Base-by-base conservation (phyloP, 1,284 basidiomycete genomes). In the Cryptococcus neoformans region DNA sequence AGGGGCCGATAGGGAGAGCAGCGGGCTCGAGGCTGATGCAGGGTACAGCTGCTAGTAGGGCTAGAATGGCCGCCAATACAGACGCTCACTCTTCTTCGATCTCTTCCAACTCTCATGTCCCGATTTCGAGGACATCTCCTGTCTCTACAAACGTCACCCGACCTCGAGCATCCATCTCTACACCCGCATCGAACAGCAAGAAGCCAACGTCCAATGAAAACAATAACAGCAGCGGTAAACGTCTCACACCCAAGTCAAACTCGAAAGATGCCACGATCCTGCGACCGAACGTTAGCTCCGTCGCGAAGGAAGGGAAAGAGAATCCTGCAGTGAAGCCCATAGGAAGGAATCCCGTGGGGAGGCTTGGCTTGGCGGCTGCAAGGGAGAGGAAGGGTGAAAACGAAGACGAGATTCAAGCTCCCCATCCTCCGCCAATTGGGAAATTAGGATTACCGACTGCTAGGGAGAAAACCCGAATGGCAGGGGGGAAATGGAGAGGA, bases 1-100 rank as follows among this genome's bases (percentile, higher is more conserved):
- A 38, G 16, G 16, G 36, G 16, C 12, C 49, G n/a, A 14, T 17
- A 38, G 34, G 50, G 21, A 47, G 42, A 8, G 39, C 50, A 12
- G 54, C 63, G 2, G 50, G 49, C 38, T 67, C 65, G 17, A 61
- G 69, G 41, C 51, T 70, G 28, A 45, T 68, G 53, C 69, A 68
- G 49, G 69, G 67, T 36, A 69, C 69, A 45, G 69, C 69, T 4
- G 64, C 68, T 3, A 68, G 66, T 7, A 51, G 69, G 41, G 63
- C 67, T 14, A 57, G 57, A 55, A 63, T 65, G 7, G 66, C 64
- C n/a, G 60, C 49, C 2, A 47, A 35, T 44, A 41, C 57, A n/a
- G 51, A 48, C 2, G 42, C 46, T 39, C 42, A 52, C 9, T 49
- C 53, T 8, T 21, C 53, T 35, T 16, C 49, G 7, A n/a, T 11